Evolutionary conservation across 805 yeast species (phyloP).

Genomic region (Sugiyamaella boreocaroliniensis): DNA sequence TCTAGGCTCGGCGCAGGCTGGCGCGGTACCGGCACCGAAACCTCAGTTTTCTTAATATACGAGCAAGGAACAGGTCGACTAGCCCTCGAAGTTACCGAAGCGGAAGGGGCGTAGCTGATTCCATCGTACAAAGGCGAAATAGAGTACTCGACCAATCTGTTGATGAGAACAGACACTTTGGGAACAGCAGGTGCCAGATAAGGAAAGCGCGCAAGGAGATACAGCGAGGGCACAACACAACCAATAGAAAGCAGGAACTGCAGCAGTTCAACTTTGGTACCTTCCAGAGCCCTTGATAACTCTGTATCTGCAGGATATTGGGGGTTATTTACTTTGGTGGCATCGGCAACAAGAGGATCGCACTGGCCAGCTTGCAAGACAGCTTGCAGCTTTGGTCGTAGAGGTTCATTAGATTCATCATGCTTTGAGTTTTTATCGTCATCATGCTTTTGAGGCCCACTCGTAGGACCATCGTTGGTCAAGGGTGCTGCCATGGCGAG

Average conservation of each 20-base stretch:
- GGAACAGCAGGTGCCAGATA: slow-evolving; percentile 49
- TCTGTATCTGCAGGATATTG: background rate
- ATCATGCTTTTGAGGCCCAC: slow-evolving; percentile 26
- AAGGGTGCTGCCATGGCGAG: slow-evolving; percentile 85
- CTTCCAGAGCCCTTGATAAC: background rate
- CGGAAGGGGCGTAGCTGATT: background rate
- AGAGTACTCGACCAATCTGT: slow-evolving; percentile 43
- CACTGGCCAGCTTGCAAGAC: background rate
- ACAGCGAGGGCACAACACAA: slow-evolving; percentile 53
- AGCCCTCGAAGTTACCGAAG: background rate
- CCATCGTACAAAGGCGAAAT: slow-evolving; percentile 44
- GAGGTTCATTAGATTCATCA: background rate
- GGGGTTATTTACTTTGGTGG: background rate
- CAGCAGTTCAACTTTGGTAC: slow-evolving; percentile 41
- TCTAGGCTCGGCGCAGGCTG: background rate
- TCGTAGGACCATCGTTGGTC: slow-evolving; percentile 40
- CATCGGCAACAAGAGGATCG: background rate
- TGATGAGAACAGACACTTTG: slow-evolving; percentile 42
- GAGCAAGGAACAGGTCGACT: slow-evolving; percentile 7
- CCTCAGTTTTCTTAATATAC: slow-evolving; percentile 8
- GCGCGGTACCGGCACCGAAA: slow-evolving; percentile 1
- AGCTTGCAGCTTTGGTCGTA: background rate
- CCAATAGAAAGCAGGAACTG: slow-evolving; percentile 53
- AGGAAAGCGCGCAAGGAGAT: slow-evolving; percentile 55
- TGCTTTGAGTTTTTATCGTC: slow-evolving; percentile 37